Evolutionary conservation across 2,329 filamentous ascomycete species (phyloP).

Genomic region (Purpureocillium lavendulum): DNA sequence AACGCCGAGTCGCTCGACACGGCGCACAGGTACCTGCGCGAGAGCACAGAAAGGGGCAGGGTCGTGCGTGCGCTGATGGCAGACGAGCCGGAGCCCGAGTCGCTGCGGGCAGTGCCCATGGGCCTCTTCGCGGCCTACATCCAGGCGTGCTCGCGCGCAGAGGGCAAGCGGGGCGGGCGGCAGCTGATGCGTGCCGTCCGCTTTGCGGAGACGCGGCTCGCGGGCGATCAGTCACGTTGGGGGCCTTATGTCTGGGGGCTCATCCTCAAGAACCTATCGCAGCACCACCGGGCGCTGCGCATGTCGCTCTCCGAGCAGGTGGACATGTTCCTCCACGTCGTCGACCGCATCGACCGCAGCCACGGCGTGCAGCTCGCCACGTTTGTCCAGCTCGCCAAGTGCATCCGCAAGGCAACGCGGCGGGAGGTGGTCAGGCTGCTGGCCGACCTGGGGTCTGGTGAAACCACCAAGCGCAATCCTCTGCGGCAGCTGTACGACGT

Average conservation of each 20-base stretch:
- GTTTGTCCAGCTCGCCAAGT: constrained; percentile 13
- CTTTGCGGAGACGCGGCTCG: constrained; percentile 18
- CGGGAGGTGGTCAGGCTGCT: constrained; percentile 15
- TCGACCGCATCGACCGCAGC: constrained; percentile 17
- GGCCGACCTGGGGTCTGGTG: constrained; percentile 7
- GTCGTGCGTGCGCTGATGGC: constrained; percentile 10
- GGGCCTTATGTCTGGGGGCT: constrained; percentile 21
- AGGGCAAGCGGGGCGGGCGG: constrained; percentile 11
- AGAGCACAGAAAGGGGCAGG: constrained; percentile 22
- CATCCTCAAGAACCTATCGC: constrained; percentile 24
- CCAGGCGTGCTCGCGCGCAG: constrained; percentile 15
- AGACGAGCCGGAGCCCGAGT: constrained; percentile 13
- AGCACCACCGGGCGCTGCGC: constrained; percentile 16
- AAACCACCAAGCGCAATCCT: constrained; percentile 3
- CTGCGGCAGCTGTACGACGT: constrained; percentile 2
- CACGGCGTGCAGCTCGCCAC: constrained; percentile 12
- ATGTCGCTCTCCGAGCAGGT: constrained; percentile 21
- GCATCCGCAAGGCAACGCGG: constrained; percentile 10
- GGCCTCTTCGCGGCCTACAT: constrained; percentile 43
- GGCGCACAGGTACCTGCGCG: constrained; percentile 40
- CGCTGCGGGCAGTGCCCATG: constrained; percentile 16
- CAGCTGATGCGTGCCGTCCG: constrained; percentile 22
- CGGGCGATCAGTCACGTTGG: constrained; percentile 15
- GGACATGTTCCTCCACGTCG: constrained; percentile 16
- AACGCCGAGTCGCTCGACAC: constrained; percentile 38